Evolutionary conservation across 2,329 filamentous ascomycete species (phyloP), one percentile per base, ranked within the genome.

Genomic region (Lachnellula hyalina): DNA sequence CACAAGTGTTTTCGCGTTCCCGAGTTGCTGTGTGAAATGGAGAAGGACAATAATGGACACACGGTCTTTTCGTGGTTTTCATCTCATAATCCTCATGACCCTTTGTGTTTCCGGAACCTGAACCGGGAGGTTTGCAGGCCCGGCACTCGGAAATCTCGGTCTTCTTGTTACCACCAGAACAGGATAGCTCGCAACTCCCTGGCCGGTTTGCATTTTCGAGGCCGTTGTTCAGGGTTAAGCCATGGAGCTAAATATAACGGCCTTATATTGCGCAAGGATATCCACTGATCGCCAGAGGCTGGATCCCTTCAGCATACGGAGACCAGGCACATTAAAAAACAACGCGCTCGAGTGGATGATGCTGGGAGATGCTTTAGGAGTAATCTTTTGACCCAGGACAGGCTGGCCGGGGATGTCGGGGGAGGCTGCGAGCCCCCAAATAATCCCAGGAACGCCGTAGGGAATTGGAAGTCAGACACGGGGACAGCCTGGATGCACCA

Each of bases 301-400:
- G 57, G 56, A 62, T 62, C 60, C 60, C 35, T 35, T 50, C 52
- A 25, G 61, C 57, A 61, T 49, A n/a, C n/a, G n/a, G n/a, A 54
- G 52, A 55, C 56, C 40, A 12, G 21, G 19, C 48, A 28, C 35
- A 44, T 32, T 51, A 44, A 41, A 35, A 21, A 19, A 42, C 23
- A 25, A 25, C 21, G 6, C 28, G 45, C 19, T 19, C 15, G n/a
- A 49, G 49, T 40, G 34, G 50, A 14, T 46, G 40, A 36, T 8
- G 25, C 7, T 28, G 28, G 25, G 42, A 25, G 28, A 28, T 28
- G 28, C 28, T 28, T 28, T 28, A 7, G 44, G 32, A 44, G 52
- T 34, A 49, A 55, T 48, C n/a, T 50, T 38, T 51, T 47, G 52
- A 47, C 23, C 28, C 42, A n/a, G 25, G 21, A 41, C 25, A 40